A percentile compares a stretch with the other conserved stretches of the same genome.
These are phyloP conservation scores for Coleophoma cylindrospora DNA, from an alignment of 2,329 filamentous ascomycete genomes.

Conservation along the genomic window DNA sequence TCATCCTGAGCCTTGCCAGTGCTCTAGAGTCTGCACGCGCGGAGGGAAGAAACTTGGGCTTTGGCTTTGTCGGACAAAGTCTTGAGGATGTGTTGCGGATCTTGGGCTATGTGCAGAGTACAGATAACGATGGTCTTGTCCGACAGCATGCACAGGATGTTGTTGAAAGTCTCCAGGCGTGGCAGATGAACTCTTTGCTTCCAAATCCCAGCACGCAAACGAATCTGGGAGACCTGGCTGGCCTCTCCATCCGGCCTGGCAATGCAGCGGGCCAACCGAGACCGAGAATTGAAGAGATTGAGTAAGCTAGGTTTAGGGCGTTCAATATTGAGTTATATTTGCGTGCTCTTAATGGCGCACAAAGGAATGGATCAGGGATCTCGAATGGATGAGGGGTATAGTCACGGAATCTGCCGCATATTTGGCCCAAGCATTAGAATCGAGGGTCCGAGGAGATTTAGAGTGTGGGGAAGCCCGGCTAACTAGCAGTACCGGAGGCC, in stretches of 20 bases:
- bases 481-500: too few relatives aligned
- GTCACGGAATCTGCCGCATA: too few relatives aligned
- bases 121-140: slow-evolving; percentile 65
- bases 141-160: slow-evolving; percentile 61
- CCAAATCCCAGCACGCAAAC: slow-evolving; percentile 10
- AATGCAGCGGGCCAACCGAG: slow-evolving; percentile 12
- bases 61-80: slow-evolving; percentile 49
- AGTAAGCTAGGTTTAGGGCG: slow-evolving; percentile 30
- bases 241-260: slow-evolving; percentile 35
- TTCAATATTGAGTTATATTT: too few relatives aligned
- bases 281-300: slow-evolving; percentile 56
- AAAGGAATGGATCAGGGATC: too few relatives aligned
- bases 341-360: too few relatives aligned
- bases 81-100: slow-evolving; percentile 57
- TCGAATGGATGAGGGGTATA: too few relatives aligned
- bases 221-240: slow-evolving; percentile 32
- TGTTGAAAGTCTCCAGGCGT: slow-evolving; percentile 60
- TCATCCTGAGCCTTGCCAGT: slow-evolving; percentile 56
- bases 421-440: too few relatives aligned
- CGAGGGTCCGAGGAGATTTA: too few relatives aligned
- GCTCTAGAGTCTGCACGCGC: slow-evolving; percentile 51
- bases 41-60: slow-evolving; percentile 39
- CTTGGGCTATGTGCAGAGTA: slow-evolving; percentile 56
- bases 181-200: slow-evolving; percentile 44
- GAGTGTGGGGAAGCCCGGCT: too few relatives aligned